These are phyloP conservation scores for Dactylellina drechsleri DNA, from an alignment of 2,329 filamentous ascomycete genomes.

Conservation along the genomic window DNA sequence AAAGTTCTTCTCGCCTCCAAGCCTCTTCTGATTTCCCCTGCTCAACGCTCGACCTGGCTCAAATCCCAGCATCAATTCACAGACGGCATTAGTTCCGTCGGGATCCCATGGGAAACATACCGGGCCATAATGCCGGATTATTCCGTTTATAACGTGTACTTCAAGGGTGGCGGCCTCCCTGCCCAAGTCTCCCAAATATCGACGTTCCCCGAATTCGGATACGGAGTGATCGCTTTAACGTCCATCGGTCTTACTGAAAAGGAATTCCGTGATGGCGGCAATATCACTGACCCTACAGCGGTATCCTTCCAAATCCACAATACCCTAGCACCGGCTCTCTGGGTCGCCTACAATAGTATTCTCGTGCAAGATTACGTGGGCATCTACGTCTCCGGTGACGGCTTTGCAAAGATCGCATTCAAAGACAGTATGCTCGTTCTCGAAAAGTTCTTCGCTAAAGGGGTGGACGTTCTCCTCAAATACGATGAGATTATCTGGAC, in stretches of 20 bases:
- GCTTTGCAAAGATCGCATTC: constrained; percentile 29
- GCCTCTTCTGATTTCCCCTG: constrained; percentile 21
- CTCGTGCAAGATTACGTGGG: constrained; percentile 30
- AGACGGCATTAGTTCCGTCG: constrained; percentile 36
- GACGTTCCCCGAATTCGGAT: constrained; percentile 36
- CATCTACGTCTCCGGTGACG: constrained; percentile 34
- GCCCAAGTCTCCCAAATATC: constrained; percentile 40
- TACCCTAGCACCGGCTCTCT: constrained; percentile 34
- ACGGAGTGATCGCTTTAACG: constrained; percentile 28
- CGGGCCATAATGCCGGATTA: constrained; percentile 42
- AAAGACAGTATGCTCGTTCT: constrained; percentile 31
- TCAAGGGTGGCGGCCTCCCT: constrained; percentile 43
- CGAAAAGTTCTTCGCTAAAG: constrained; percentile 21
- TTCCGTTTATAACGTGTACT: constrained; percentile 39
- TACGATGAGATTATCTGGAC: constrained; percentile 33
- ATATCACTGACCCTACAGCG: constrained; percentile 3
- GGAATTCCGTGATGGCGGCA: constrained; percentile 15
- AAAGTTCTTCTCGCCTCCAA: constrained; percentile 31
- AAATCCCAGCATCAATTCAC: constrained; percentile 41
- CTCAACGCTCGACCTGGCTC: constrained; percentile 42
- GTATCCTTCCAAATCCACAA: constrained; percentile 39
- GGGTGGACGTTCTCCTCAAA: constrained; percentile 33
- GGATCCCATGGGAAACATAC: constrained; percentile 43
- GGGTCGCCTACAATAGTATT: constrained; percentile 36
- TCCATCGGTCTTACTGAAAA: constrained; percentile 24